A percentile compares a stretch with the other conserved stretches of the same genome.
Evolutionary conservation across 1,284 basidiomycete species (phyloP).

Genomic region (Golubevia pallescens): DNA sequence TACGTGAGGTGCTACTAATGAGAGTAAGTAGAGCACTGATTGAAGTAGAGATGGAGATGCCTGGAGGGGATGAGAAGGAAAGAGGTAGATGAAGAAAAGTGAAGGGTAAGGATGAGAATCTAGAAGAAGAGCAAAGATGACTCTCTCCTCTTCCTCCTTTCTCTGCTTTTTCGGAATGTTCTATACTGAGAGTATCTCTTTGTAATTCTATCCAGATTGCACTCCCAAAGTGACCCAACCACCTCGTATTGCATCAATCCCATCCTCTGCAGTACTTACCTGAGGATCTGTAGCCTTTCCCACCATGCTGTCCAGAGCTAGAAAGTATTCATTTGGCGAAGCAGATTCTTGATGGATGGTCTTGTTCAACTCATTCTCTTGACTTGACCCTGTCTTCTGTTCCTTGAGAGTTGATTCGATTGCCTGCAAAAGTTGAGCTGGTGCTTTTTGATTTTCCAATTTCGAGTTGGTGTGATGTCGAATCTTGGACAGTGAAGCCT

Average conservation of each 20-base stretch:
- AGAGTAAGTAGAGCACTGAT: slow-evolving; percentile 52
- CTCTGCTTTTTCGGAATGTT: too few species aligned
- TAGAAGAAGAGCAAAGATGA: too few species aligned
- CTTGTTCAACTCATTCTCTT: slow-evolving; percentile 5
- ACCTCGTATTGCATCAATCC: not conserved
- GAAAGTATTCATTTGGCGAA: slow-evolving; percentile 42
- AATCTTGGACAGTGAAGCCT: slow-evolving; percentile 72
- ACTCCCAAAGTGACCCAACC: too few species aligned
- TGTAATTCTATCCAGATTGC: too few species aligned
- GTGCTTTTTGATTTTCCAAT: slow-evolving; percentile 84
- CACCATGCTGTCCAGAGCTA: slow-evolving; percentile 55
- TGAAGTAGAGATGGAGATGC: slow-evolving; percentile 19
- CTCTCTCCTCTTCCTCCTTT: too few species aligned
- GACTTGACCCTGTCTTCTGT: slow-evolving; percentile 69
- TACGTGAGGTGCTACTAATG: slow-evolving; percentile 46
- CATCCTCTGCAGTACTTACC: slow-evolving; percentile 8
- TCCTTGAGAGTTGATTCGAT: slow-evolving; percentile 86
- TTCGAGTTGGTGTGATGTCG: slow-evolving; percentile 82
- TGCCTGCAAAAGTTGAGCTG: slow-evolving; percentile 84
- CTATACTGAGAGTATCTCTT: too few species aligned
- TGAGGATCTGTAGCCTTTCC: slow-evolving; percentile 12
- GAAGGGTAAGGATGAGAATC: not conserved
- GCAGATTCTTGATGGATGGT: slow-evolving; percentile 67
- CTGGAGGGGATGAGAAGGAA: slow-evolving; percentile 19
- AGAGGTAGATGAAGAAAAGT: too few species aligned